phyloP scores from a whole-genome alignment of 2,329 filamentous ascomycete genomes.

The Curvularia sp. region DNA sequence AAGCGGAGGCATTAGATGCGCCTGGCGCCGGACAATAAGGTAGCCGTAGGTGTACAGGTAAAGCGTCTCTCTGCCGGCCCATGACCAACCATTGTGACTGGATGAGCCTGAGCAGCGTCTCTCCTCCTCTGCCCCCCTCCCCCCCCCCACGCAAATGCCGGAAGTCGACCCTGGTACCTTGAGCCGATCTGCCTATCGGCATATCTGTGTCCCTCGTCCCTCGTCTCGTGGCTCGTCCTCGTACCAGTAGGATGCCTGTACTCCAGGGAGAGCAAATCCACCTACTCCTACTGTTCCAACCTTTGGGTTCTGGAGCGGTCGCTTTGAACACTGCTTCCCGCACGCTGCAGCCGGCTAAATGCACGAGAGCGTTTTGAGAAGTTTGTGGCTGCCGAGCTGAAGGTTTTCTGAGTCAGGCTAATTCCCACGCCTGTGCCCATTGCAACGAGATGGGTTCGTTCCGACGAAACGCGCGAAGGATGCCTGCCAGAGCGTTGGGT shows the following conservation, averaged over 20 bases:
- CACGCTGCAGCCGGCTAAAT: conserved; percentile 27
- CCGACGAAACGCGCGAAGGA: conserved; percentile 11
- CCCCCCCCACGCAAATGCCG: conserved; percentile 16
- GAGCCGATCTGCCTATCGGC: conserved; percentile 18
- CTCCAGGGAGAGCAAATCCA: not conserved
- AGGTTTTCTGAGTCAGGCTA: conserved; percentile 5
- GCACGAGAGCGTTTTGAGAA: conserved; percentile 20
- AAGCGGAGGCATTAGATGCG: conserved; percentile 11
- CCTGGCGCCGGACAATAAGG: conserved; percentile 5
- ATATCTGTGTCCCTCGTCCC: conserved; percentile 7
- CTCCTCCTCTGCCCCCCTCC: too few relatives aligned
- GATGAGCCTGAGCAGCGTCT: not conserved
- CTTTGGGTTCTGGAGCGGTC: not conserved
- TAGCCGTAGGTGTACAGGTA: conserved; percentile 2
- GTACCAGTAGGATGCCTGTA: not conserved
- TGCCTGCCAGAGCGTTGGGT: conserved; percentile 12
- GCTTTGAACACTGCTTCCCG: conserved; percentile 4
- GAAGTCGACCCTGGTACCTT: conserved; percentile 16
- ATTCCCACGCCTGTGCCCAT: not conserved
- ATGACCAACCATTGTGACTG: conserved; percentile 5
- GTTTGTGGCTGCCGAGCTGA: conserved; percentile 22
- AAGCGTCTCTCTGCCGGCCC: not conserved
- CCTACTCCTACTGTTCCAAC: not conserved
- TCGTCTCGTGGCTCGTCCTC: conserved; percentile 7
- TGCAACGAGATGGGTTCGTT: not conserved